Conservation (phyloP, 2,329 filamentous ascomycete genomes). For the Colletotrichum filicis region DNA sequence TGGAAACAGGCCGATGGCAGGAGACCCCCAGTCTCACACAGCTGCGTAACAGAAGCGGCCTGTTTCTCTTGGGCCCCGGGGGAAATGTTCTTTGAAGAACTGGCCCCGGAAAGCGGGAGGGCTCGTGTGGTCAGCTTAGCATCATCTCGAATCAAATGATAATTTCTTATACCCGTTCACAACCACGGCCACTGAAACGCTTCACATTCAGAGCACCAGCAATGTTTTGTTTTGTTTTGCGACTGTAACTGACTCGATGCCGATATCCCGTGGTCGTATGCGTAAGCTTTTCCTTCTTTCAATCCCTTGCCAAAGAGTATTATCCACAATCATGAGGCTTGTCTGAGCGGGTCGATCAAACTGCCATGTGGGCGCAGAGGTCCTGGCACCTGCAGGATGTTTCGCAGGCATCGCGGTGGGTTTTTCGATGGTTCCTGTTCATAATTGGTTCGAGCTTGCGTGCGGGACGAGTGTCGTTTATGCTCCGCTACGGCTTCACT, state of each 20-base stretch:
- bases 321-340: neutral
- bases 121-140: neutral
- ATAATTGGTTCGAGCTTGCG: too few relatives aligned
- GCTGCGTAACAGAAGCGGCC: neutral
- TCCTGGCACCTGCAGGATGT: neutral
- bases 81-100: neutral
- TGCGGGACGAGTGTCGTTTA: too few relatives aligned
- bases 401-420: conserved; percentile 50
- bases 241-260: neutral
- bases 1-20: neutral
- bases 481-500: too few relatives aligned
- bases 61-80: neutral
- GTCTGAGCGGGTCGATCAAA: neutral
- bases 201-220: too few relatives aligned
- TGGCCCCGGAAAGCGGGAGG: neutral
- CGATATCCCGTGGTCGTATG: neutral
- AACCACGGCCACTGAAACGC: neutral
- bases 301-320: neutral
- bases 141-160: neutral
- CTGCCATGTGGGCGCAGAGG: neutral
- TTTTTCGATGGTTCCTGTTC: too few relatives aligned
- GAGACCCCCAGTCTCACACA: neutral
- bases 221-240: neutral
- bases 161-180: neutral
- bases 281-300: too few relatives aligned